phyloP scores from a whole-genome alignment of 768 basidiomycete species.

The Pholiota conissans region DNA sequence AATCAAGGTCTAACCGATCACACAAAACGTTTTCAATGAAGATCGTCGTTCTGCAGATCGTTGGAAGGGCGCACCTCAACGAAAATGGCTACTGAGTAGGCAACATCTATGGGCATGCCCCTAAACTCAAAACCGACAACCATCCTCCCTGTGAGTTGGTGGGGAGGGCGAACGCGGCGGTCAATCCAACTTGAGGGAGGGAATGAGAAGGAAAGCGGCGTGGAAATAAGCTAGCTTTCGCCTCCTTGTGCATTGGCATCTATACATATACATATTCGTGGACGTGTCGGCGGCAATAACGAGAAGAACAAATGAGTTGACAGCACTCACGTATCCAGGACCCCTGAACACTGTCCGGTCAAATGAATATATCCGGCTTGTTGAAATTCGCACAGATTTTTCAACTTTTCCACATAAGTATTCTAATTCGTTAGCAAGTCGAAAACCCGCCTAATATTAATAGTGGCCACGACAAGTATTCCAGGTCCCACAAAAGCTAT shows the following conservation, averaged over 20 bases:
- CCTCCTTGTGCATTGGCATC: neutral
- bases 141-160: conserved; percentile 1
- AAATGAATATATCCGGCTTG: neutral
- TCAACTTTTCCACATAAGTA: neutral
- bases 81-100: conserved; percentile 2
- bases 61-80: conserved; percentile 1
- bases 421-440: too few relatives aligned
- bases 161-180: neutral
- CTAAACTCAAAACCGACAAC: neutral
- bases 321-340: conserved; percentile 2
- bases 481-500: too few relatives aligned
- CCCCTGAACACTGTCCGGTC: neutral
- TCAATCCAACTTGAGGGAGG: conserved; percentile 1
- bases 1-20: neutral
- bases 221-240: conserved; percentile 1
- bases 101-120: neutral
- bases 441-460: too few relatives aligned
- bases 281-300: neutral
- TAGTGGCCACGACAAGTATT: too few relatives aligned
- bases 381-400: neutral
- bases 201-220: neutral
- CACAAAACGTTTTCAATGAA: neutral
- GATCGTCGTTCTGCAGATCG: neutral
- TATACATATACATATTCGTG: neutral
- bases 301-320: neutral